These are phyloP conservation scores for Candida verbasci DNA, from an alignment of 805 yeast species.

Conservation along the genomic window DNA sequence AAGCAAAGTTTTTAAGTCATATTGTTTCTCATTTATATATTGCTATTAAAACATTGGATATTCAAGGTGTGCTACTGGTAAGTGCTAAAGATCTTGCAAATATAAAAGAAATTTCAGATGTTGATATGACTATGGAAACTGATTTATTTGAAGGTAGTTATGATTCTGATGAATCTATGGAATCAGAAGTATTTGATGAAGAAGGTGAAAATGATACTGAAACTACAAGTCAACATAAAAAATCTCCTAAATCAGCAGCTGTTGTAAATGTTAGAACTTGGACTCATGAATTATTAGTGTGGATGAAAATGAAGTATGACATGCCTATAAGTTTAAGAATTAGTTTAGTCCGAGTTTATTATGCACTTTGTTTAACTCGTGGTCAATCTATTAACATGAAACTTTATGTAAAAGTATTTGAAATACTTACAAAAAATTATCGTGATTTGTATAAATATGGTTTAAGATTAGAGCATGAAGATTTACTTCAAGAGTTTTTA, in stretches of 20 bases:
- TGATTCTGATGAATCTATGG: constrained; percentile 34
- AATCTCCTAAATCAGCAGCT: constrained; percentile 64
- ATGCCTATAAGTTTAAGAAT: constrained; percentile 66
- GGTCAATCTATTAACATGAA: constrained; percentile 64
- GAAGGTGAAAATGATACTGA: constrained; percentile 41
- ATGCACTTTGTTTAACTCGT: constrained; percentile 63
- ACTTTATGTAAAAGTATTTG: constrained; percentile 60
- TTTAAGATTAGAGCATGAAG: constrained; percentile 49
- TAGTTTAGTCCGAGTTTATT: constrained; percentile 63
- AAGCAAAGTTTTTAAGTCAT: constrained; percentile 69
- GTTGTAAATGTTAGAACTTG: constrained; percentile 74
- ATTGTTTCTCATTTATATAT: constrained; percentile 77
- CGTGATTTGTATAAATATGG: constrained; percentile 36
- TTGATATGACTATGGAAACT: constrained; percentile 51
- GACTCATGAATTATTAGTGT: constrained; percentile 79
- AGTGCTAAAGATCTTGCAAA: constrained; percentile 64
- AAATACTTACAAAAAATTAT: constrained; percentile 49
- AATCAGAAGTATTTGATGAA: constrained; percentile 40
- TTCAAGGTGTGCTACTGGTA: constrained; percentile 64
- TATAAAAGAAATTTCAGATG: constrained; percentile 26
- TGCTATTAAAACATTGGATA: constrained; percentile 69
- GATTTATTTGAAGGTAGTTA: constrained; percentile 42
- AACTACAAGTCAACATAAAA: constrained; percentile 50
- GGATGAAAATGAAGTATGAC: constrained; percentile 74
- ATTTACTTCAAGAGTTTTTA: constrained; percentile 33